Evolutionary conservation across 2,329 filamentous ascomycete genomes (phyloP).

Genomic region (Cordyceps pruinosa): DNA sequence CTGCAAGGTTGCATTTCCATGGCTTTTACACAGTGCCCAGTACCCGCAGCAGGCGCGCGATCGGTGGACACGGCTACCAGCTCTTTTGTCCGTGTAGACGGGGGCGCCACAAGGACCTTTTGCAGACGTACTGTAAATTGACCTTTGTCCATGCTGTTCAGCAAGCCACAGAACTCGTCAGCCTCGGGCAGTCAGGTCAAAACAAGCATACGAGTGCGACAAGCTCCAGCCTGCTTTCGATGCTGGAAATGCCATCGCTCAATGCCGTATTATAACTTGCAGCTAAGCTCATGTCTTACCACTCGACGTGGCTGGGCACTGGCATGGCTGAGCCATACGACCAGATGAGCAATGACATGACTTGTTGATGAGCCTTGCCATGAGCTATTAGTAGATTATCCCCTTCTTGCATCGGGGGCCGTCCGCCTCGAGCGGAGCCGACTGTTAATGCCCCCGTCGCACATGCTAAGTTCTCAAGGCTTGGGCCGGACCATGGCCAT

Average conservation of each 20-base stretch:
- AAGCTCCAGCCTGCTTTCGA: not conserved
- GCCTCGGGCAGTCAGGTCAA: not conserved
- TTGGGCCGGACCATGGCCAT: not conserved
- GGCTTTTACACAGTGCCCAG: not conserved
- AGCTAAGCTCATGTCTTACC: not conserved
- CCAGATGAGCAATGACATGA: slow-evolving; percentile 1
- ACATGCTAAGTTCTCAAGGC: not conserved
- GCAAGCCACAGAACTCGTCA: slow-evolving; percentile 7
- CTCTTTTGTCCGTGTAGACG: not conserved
- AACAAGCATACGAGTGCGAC: not conserved
- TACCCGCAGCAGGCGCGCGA: slow-evolving; percentile 10
- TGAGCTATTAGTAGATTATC: not conserved
- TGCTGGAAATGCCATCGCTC: not conserved
- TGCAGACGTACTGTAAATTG: not conserved
- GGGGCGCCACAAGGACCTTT: slow-evolving; percentile 2
- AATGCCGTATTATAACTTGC: not conserved
- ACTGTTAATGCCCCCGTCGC: slow-evolving; percentile 9
- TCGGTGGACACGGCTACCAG: not conserved
- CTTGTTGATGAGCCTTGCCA: slow-evolving; percentile 1
- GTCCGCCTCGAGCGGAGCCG: not conserved
- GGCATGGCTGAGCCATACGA: not conserved
- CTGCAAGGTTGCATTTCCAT: slow-evolving; percentile 8
- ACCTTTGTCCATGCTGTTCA: not conserved
- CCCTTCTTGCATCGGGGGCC: not conserved
- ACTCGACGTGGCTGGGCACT: not conserved